A percentile compares a stretch with the other conserved stretches of the same genome.
These are phyloP conservation scores for Delonix regia DNA, from an alignment of 306 rosid species.

Conservation along the genomic window DNA sequence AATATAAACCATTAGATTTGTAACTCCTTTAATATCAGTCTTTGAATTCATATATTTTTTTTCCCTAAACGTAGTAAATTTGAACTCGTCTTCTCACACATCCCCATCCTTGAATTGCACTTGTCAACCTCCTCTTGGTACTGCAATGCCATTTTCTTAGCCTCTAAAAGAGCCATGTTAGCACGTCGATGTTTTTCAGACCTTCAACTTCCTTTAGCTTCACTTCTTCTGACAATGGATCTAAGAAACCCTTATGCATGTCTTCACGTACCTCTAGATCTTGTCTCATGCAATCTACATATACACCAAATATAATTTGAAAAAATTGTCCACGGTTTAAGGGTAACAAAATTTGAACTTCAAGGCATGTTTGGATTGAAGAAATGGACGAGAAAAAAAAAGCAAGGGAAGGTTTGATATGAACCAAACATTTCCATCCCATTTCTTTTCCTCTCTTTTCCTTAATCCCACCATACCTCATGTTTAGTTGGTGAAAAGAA, in stretches of 20 bases:
- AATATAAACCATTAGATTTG: too few species aligned
- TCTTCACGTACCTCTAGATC: slow-evolving; percentile 56
- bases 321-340: slow-evolving; percentile 2
- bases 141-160: slow-evolving; percentile 58
- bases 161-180: slow-evolving; percentile 50
- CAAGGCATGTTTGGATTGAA: background rate
- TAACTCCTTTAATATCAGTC: too few species aligned
- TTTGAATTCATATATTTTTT: too few species aligned
- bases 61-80: too few species aligned
- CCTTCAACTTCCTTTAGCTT: slow-evolving; percentile 54
- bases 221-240: slow-evolving; percentile 50
- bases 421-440: background rate
- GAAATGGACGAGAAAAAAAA: background rate
- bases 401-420: background rate
- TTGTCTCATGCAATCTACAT: slow-evolving; percentile 57
- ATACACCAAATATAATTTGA: slow-evolving; percentile 16
- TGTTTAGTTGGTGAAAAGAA: too few species aligned
- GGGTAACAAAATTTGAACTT: slow-evolving; percentile 11
- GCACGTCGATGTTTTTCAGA: slow-evolving; percentile 42
- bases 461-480: too few species aligned
- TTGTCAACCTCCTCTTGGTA: slow-evolving; percentile 67
- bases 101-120: slow-evolving; percentile 66
- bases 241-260: slow-evolving; percentile 44
- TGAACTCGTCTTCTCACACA: slow-evolving; percentile 58
- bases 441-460: background rate